Evolutionary conservation across 352 stramenopile genomes (phyloP).

Genomic region (Phytophthora sansomeana): DNA sequence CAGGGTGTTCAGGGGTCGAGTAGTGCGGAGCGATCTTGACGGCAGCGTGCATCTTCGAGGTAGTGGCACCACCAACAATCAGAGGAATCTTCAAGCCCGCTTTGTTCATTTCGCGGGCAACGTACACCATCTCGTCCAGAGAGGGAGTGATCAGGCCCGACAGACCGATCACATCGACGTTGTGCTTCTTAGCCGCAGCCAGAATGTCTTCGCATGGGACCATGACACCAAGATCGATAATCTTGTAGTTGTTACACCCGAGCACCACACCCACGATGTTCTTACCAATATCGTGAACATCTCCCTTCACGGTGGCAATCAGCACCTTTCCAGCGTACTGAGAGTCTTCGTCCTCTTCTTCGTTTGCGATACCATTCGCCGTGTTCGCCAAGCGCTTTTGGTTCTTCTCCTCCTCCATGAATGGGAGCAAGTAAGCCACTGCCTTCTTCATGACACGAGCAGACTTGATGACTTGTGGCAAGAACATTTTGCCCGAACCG

Average conservation of each 20-base stretch:
- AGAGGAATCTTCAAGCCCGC: conserved; percentile 94
- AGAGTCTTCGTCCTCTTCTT: conserved; percentile 81
- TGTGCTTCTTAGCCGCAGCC: conserved; percentile 67
- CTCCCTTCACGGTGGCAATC: conserved; percentile 98
- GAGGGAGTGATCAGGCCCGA: conserved; percentile 98
- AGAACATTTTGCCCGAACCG: conserved; percentile 98
- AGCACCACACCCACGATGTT: conserved; percentile 99
- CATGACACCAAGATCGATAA: conserved; percentile 98
- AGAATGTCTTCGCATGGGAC: conserved; percentile 91
- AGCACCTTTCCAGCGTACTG: conserved; percentile 94
- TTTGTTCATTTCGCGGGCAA: conserved; percentile 96
- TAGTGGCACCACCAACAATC: conserved; percentile 97
- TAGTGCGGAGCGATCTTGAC: conserved; percentile 98
- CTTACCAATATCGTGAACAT: conserved; percentile 99
- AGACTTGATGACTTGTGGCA: conserved; percentile 99
- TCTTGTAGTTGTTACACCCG: conserved; percentile 99
- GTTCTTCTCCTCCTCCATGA: conserved; percentile 98
- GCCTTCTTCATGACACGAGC: conserved; percentile 99
- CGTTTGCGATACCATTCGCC: conserved; percentile 86
- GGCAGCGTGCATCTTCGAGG: conserved; percentile 98
- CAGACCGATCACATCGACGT: conserved; percentile 97
- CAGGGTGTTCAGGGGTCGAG: conserved; percentile 93
- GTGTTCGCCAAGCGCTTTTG: conserved; percentile 75
- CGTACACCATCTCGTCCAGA: conserved; percentile 98
- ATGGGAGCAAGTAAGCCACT: conserved; percentile 97